Percentiles rank a stretch among this genome's conserved stretches.
These are phyloP conservation scores for Eustoma russellianum DNA, from an alignment of 257 asterid genomes.

Conservation along the genomic window DNA sequence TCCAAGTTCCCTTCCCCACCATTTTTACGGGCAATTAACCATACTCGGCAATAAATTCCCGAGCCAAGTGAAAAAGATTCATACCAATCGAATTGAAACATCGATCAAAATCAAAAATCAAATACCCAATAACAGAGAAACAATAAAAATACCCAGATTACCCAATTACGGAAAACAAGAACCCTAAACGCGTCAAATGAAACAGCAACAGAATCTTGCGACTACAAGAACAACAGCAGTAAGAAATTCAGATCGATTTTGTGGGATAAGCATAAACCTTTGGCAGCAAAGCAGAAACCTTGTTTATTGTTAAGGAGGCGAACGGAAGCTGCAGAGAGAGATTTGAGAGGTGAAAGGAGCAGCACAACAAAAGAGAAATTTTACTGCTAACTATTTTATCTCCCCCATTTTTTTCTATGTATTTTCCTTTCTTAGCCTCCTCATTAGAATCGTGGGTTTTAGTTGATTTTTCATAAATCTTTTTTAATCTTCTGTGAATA, in stretches of 20 bases:
- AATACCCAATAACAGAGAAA: conserved; percentile 3
- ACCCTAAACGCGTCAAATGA: conserved; percentile 5
- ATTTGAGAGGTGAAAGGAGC: conserved; percentile 14
- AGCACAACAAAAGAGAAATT: conserved; percentile 16
- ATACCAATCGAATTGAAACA: conserved; percentile 1
- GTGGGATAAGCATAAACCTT: conserved; percentile 13
- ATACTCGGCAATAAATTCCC: background rate
- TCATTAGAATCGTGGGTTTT: too few relatives aligned
- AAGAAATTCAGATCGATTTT: conserved; percentile 11
- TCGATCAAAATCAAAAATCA: background rate
- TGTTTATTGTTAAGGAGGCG: conserved; percentile 19
- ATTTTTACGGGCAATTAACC: background rate
- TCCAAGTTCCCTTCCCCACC: background rate
- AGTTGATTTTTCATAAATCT: too few relatives aligned
- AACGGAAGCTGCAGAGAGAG: conserved; percentile 29
- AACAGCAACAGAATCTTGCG: background rate
- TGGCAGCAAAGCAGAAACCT: conserved; percentile 16
- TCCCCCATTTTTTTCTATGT: too few relatives aligned
- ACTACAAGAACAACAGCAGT: background rate
- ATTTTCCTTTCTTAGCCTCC: too few relatives aligned
- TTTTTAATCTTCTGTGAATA: too few relatives aligned
- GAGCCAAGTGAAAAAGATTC: background rate
- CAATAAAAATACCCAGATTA: conserved; percentile 8
- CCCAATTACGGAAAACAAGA: conserved; percentile 4
- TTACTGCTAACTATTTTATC: too few relatives aligned